These are phyloP conservation scores for Cephalotrichum gorgonifer DNA, from an alignment of 2,329 filamentous ascomycete species.

Conservation along the genomic window DNA sequence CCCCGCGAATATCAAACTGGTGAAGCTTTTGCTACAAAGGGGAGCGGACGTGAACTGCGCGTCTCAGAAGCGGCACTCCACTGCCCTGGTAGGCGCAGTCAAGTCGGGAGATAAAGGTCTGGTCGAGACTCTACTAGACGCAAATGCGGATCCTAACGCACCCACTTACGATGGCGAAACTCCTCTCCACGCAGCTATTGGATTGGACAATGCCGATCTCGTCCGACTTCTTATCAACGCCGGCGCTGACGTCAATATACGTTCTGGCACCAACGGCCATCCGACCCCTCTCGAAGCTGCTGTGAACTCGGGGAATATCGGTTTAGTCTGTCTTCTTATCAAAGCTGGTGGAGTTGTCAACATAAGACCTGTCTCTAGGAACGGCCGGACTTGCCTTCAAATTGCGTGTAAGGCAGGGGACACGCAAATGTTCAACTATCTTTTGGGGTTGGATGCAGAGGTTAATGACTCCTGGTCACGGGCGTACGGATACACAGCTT, in stretches of 20 bases:
- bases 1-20: not conserved
- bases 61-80: not conserved
- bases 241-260: not conserved
- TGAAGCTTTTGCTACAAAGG: not conserved
- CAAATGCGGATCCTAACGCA: not conserved
- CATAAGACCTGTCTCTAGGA: not conserved
- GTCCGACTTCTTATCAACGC: not conserved
- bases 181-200: not conserved
- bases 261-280: not conserved
- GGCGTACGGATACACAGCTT: not conserved
- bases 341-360: not conserved
- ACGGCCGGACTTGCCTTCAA: not conserved
- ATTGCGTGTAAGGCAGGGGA: not conserved
- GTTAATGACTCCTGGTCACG: not conserved
- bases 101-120: not conserved
- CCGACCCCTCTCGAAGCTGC: not conserved
- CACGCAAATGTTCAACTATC: not conserved
- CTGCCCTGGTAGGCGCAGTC: not conserved
- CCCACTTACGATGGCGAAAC: not conserved
- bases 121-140: not conserved
- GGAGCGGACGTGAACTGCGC: not conserved
- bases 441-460: not conserved
- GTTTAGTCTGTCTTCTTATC: not conserved
- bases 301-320: not conserved
- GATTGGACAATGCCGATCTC: too few relatives aligned